A percentile compares a stretch with the other conserved stretches of the same genome.
Evolutionary conservation across 2,329 filamentous ascomycete genomes (phyloP).

Genomic region (Diaporthe sp.): DNA sequence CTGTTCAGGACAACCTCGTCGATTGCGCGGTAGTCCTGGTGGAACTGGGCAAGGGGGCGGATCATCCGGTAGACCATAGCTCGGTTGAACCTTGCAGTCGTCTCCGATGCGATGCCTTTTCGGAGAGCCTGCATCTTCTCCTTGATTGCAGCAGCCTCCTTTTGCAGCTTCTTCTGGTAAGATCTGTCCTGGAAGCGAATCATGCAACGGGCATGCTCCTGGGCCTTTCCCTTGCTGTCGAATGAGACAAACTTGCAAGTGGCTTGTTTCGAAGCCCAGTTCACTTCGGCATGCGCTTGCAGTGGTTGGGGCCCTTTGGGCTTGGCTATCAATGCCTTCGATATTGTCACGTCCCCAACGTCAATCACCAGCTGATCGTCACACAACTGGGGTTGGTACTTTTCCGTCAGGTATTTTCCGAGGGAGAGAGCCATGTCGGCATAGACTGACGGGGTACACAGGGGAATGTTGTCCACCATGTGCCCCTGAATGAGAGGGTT

Average conservation of each 20-base stretch:
- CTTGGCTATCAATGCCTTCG: conserved; percentile 57
- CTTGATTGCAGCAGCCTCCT: conserved; percentile 65
- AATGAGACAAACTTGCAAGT: conserved; percentile 73
- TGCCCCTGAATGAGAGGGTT: conserved; percentile 73
- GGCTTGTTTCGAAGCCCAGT: conserved; percentile 72
- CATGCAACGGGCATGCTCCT: conserved; percentile 75
- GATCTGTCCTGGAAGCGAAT: conserved; percentile 58
- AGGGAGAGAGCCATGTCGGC: conserved; percentile 65
- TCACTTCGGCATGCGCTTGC: conserved; percentile 71
- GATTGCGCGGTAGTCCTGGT: conserved; percentile 68
- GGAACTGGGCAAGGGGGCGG: conserved; percentile 69
- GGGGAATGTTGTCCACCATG: conserved; percentile 74
- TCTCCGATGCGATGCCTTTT: conserved; percentile 73
- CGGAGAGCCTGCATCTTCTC: conserved; percentile 70
- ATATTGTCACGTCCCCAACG: conserved; percentile 78
- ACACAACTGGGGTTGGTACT: conserved; percentile 69
- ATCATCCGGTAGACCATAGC: conserved; percentile 84
- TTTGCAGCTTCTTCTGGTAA: conserved; percentile 3
- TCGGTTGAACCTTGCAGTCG: conserved; percentile 79
- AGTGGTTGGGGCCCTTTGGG: conserved; percentile 74
- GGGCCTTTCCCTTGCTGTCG: conserved; percentile 70
- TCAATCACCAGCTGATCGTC: conserved; percentile 79
- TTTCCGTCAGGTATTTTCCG: conserved; percentile 76
- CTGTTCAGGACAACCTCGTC: conserved; percentile 69
- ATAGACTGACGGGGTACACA: conserved; percentile 73